These are phyloP conservation scores for Aspergillus japonicus DNA, from an alignment of 2,329 filamentous ascomycete species.

Conservation along the genomic window DNA sequence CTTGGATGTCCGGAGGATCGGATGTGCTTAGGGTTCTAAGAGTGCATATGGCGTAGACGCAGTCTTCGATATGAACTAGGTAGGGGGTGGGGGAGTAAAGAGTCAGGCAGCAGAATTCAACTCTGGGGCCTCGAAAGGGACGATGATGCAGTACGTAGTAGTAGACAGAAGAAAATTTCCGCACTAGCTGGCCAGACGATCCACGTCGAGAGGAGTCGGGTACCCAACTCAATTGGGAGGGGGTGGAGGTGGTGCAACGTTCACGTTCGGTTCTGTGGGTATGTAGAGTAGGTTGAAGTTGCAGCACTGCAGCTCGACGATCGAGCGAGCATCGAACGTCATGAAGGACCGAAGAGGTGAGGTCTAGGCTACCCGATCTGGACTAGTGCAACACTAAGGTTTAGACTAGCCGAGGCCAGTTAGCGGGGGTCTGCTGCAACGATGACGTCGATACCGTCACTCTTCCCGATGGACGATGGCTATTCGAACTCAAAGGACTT, in stretches of 20 bases:
- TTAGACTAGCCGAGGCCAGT: constrained; percentile 23
- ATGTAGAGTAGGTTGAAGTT: constrained; percentile 4
- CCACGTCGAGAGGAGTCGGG: constrained; percentile 21
- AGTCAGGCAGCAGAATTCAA: background rate
- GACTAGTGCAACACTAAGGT: constrained; percentile 20
- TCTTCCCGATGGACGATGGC: background rate
- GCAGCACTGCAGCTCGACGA: background rate
- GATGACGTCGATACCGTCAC: constrained; percentile 36
- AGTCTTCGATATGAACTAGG: background rate
- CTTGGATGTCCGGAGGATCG: background rate
- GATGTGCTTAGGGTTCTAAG: background rate
- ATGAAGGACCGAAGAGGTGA: constrained; percentile 27
- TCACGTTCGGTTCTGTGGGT: too few relatives aligned
- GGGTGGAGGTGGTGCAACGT: constrained; percentile 38
- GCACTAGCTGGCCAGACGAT: constrained; percentile 9
- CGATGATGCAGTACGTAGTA: constrained; percentile 3
- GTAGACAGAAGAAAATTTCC: constrained; percentile 19
- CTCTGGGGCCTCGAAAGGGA: constrained; percentile 1
- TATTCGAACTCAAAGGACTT: constrained; percentile 8
- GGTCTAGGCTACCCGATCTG: constrained; percentile 15
- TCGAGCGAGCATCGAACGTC: constrained; percentile 27
- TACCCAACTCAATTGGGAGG: constrained; percentile 12
- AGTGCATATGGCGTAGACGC: background rate
- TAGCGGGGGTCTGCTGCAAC: constrained; percentile 25
- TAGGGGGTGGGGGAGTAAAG: background rate